A percentile compares a stretch with the other conserved stretches of the same genome.
These are phyloP conservation scores for Coelastrella sp. DNA, from an alignment of 139 green algal genomes.

Conservation along the genomic window DNA sequence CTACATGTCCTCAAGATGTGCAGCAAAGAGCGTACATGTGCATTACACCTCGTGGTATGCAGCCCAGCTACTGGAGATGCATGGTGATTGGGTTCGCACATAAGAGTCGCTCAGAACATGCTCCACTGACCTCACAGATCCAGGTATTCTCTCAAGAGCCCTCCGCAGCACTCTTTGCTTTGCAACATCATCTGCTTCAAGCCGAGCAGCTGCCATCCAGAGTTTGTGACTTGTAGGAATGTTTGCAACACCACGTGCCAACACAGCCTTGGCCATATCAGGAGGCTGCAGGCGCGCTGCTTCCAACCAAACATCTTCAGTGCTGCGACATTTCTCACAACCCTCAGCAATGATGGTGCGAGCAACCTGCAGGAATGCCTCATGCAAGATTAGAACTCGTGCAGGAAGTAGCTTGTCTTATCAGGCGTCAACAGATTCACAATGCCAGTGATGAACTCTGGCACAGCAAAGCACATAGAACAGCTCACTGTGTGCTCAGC, in stretches of 20 bases:
- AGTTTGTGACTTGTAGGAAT: constrained; percentile 86
- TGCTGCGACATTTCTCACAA: constrained; percentile 93
- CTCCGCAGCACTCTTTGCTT: constrained; percentile 90
- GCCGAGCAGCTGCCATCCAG: constrained; percentile 86
- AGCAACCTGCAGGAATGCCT: constrained; percentile 55
- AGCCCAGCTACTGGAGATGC: too few relatives aligned
- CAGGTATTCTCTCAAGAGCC: constrained; percentile 36
- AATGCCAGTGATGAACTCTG: too few relatives aligned
- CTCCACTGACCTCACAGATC: constrained; percentile 36
- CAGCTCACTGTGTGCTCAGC: not conserved
- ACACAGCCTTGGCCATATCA: constrained; percentile 84
- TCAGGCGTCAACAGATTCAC: too few relatives aligned
- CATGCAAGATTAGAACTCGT: too few relatives aligned
- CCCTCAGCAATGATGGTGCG: constrained; percentile 76
- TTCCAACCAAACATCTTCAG: constrained; percentile 99
- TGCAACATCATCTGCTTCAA: constrained; percentile 77
- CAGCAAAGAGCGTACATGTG: too few relatives aligned
- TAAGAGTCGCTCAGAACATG: too few relatives aligned
- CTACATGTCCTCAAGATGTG: too few relatives aligned
- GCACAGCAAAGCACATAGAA: not conserved
- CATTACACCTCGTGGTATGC: too few relatives aligned
- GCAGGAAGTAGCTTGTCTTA: too few relatives aligned
- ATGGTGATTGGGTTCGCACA: too few relatives aligned
- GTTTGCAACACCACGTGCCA: constrained; percentile 89
- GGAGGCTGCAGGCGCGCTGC: constrained; percentile 80